These are phyloP conservation scores for Fraxinus quadrangulata DNA, from an alignment of 257 asterid genomes.

Conservation along the genomic window DNA sequence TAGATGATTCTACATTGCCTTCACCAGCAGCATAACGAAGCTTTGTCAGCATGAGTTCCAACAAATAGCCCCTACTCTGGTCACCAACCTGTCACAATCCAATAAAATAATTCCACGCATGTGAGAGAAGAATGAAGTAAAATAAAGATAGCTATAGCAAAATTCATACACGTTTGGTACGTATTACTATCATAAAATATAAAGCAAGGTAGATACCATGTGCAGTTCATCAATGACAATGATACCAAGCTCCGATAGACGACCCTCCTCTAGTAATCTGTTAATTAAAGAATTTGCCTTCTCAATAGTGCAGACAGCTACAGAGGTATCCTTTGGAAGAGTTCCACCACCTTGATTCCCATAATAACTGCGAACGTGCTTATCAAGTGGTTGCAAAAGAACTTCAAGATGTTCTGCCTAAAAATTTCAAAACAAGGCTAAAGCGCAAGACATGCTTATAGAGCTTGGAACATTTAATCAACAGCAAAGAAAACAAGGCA, in stretches of 20 bases:
- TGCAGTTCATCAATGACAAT: slow-evolving; percentile 98
- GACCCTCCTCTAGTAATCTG: slow-evolving; percentile 88
- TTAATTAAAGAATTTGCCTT: slow-evolving; percentile 94
- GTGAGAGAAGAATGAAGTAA: slow-evolving; percentile 23
- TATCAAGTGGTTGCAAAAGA: slow-evolving; percentile 79
- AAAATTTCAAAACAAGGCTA: slow-evolving; percentile 26
- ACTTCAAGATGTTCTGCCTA: slow-evolving; percentile 95
- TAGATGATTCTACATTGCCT: slow-evolving; percentile 76
- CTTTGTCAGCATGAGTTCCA: slow-evolving; percentile 95
- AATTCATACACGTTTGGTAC: not conserved
- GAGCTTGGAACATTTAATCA: slow-evolving; percentile 20
- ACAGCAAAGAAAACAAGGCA: slow-evolving; percentile 27
- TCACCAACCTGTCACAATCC: slow-evolving; percentile 81
- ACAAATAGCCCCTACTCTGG: slow-evolving; percentile 90
- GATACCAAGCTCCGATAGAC: slow-evolving; percentile 93
- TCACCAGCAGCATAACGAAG: slow-evolving; percentile 97
- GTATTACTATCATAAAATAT: slow-evolving; percentile 7
- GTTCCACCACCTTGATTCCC: slow-evolving; percentile 97
- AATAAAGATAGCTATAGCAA: slow-evolving; percentile 18
- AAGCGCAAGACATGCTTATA: slow-evolving; percentile 21
- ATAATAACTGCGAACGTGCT: slow-evolving; percentile 93
- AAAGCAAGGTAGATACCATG: slow-evolving; percentile 66
- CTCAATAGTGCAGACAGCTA: slow-evolving; percentile 97
- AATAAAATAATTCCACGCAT: slow-evolving; percentile 29
- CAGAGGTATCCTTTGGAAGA: slow-evolving; percentile 90